Base-by-base conservation (phyloP, 2,329 filamentous ascomycete genomes). In the Xylaria sp. region DNA sequence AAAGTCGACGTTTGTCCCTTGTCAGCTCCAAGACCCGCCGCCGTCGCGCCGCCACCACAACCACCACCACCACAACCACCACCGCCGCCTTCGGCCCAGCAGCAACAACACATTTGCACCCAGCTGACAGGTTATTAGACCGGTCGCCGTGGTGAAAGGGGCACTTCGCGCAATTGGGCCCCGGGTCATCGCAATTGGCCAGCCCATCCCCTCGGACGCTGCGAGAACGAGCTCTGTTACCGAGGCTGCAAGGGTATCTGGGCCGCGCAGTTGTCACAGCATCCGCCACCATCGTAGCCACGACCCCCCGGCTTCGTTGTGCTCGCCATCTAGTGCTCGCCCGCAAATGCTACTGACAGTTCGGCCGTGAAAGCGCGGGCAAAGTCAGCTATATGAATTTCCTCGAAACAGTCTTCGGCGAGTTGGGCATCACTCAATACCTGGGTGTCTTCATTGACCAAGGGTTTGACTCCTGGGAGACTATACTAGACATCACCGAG, bases 391-490 rank as follows among this genome's bases (percentile, higher is more conserved):
- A 77, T 74, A 91, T 91, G 88, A 87, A 85, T 84, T 75, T 81
- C 80, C 83, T 96, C 74, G 86, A 84, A 72, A 80, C 84, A 42
- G 86, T 90, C 71, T 89, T 95, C 77, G 85, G 87, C 80, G 90
- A 92, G 84, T 84, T 95, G 83, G 92, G 92, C 77, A 85, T 96
- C 78, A 84, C 87, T 80, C 91, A 94, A 80, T 95, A 96, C 81
- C 86, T 92, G 66, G 85, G 90, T 71, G 81, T 84, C 63, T 92
- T 96, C 73, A 77, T 92, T 49, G 88, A 92, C 60, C 92, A 95
- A 79, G 92, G 92, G 2, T 96, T 96, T 77, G 92, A 96, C 78
- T 89, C 89, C 11, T 95, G 92, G 92, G 91, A 93, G 38, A 94
- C 90, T 0, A 89, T 95, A 62, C 83, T 94, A 57, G 92, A 95